phyloP scores from a whole-genome alignment of 2,329 filamentous ascomycete species.

The Pseudogymnoascus sp. region DNA sequence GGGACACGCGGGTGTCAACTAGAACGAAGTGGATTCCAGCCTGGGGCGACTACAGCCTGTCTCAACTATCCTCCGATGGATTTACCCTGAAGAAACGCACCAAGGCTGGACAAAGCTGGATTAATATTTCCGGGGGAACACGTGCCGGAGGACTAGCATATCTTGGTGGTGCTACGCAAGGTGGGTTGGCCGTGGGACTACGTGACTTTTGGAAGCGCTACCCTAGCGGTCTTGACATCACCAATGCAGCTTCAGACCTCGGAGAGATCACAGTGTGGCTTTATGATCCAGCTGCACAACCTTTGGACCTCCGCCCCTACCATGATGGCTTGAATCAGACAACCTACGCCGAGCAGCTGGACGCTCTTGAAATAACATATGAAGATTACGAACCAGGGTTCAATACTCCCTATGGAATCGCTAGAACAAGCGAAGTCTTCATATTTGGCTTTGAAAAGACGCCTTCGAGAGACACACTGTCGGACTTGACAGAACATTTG shows the following conservation, averaged over 20 bases:
- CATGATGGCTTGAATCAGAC: conserved; percentile 50
- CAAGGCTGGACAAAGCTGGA: conserved; percentile 47
- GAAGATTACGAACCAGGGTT: conserved; percentile 52
- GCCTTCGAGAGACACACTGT: conserved; percentile 39
- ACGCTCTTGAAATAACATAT: conserved; percentile 54
- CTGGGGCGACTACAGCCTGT: conserved; percentile 50
- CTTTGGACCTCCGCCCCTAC: conserved; percentile 48
- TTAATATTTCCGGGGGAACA: conserved; percentile 48
- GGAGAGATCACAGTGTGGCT: conserved; percentile 52
- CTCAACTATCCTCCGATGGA: conserved; percentile 50
- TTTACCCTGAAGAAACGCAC: conserved; percentile 54
- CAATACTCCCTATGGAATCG: conserved; percentile 49
- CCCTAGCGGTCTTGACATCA: conserved; percentile 49
- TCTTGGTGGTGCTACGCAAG: conserved; percentile 46
- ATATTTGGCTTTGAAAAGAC: conserved; percentile 45
- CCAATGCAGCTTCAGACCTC: conserved; percentile 39
- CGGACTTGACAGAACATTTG: conserved; percentile 36
- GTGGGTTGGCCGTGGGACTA: conserved; percentile 51
- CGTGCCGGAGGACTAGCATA: conserved; percentile 49
- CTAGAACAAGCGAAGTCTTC: conserved; percentile 48
- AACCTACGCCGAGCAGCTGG: conserved; percentile 48
- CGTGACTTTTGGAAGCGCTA: conserved; percentile 57
- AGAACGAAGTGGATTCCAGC: conserved; percentile 47
- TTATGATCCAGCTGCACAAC: conserved; percentile 47
- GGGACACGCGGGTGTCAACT: conserved; percentile 38